phyloP scores from a whole-genome alignment of 352 stramenopile genomes.

The Globisporangium rhizosaccharum region DNA sequence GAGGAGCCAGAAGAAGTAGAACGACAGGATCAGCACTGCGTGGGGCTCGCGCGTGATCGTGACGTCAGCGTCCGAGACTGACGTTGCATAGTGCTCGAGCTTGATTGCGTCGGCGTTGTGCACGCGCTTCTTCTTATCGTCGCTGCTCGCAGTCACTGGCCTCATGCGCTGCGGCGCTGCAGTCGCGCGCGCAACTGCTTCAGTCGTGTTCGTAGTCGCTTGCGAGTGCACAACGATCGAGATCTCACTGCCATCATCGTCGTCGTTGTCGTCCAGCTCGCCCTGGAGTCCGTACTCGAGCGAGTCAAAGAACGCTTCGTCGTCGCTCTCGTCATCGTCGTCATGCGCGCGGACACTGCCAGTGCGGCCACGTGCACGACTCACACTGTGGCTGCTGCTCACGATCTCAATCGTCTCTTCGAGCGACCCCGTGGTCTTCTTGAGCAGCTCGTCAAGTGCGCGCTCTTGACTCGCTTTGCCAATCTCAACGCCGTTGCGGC shows the following conservation, averaged over 20 bases:
- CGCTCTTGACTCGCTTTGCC: slow-evolving; percentile 75
- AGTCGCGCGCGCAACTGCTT: slow-evolving; percentile 23
- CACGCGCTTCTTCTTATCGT: slow-evolving; percentile 11
- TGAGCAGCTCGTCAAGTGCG: slow-evolving; percentile 53
- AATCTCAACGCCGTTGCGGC: slow-evolving; percentile 68
- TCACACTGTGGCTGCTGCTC: slow-evolving; percentile 14
- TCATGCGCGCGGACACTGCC: slow-evolving; percentile 27
- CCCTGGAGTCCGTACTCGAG: slow-evolving; percentile 75
- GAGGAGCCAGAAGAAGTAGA: slow-evolving; percentile 70
- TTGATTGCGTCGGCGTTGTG: slow-evolving; percentile 23
- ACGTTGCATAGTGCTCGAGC: slow-evolving; percentile 5
- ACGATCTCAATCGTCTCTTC: slow-evolving; percentile 79
- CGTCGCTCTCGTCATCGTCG: slow-evolving; percentile 57
- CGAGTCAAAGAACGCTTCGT: slow-evolving; percentile 81
- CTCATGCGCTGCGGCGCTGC: slow-evolving; percentile 1
- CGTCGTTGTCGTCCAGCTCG: slow-evolving; percentile 48
- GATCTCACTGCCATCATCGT: slow-evolving; percentile 38
- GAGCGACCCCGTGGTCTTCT: slow-evolving; percentile 59
- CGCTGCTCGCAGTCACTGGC: background rate
- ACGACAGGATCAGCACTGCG: slow-evolving; percentile 54
- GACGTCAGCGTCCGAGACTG: slow-evolving; percentile 27
- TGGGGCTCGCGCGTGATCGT: slow-evolving; percentile 63
- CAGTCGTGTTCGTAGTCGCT: slow-evolving; percentile 26
- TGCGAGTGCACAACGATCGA: slow-evolving; percentile 75
- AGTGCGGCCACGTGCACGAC: slow-evolving; percentile 12